Evolutionary conservation across 2,329 filamentous ascomycete species (phyloP), one percentile per base, ranked within the genome.

Genomic region (Calonectria naviculata): DNA sequence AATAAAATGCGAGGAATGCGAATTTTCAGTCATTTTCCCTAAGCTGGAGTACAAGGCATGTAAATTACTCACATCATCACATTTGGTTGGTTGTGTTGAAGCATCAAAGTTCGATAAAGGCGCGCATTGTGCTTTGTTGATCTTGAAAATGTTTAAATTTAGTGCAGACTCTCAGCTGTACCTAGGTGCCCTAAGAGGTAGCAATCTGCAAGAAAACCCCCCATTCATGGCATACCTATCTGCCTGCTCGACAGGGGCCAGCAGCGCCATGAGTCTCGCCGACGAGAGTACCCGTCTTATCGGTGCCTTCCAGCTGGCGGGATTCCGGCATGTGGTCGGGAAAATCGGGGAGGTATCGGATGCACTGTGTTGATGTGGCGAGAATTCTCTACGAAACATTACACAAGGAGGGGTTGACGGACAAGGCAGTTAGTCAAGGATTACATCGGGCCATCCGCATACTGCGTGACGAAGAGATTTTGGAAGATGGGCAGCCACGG

Each of bases 251-350:
- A 84, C 83, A 0, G 79, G 80, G 0, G 38, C 71, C n/a, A 78
- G 74, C 28, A 69, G 71, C 7, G 60, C 73, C 3, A 66, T 76
- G 0, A 64, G 54, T 0, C 68, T 82, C 4, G 8, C 76, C 0
- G 85, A 87, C 46, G 84, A 87, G 65, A 71, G 69, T 1, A 77
- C 86, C 12, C 82, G 86, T 68, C 73, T 87, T 0, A 34, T 79
- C 4, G 41, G 60, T 17, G 46, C 28, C 5, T 47, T 8, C 24
- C 67, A 68, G 34, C 26, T 68, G 4, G 67, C 47, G 2, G 67
- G 67, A 2, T 68, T 64, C 24, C 67, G 67, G 12, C 47, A 68
- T 7, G 67, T 68, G 13, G 49, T 67, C 26, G 65, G 65, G 9
- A 61, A 52, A 5, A 24, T 67, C 8, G 61, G 65, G 65, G 54